These are phyloP conservation scores for Cyclanthera cordifolia DNA, from an alignment of 306 rosid species.

Conservation along the genomic window DNA sequence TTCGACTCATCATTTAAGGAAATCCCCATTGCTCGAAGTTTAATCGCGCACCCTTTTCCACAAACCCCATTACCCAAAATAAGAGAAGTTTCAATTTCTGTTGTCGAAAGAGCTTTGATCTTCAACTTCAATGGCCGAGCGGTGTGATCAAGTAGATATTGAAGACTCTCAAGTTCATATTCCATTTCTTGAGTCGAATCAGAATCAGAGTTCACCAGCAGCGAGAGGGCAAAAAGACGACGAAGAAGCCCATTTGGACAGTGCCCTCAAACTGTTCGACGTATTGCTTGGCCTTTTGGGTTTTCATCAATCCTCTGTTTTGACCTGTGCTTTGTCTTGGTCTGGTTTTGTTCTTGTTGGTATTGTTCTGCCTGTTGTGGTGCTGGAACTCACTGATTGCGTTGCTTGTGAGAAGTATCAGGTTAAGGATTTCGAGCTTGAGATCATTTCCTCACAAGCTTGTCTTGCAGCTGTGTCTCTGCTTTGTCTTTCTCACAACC, in stretches of 20 bases:
- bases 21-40: background rate
- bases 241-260: constrained; percentile 10
- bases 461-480: constrained; percentile 35
- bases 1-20: background rate
- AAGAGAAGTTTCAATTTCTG: background rate
- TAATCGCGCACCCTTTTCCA: background rate
- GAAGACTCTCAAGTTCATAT: constrained; percentile 1
- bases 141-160: background rate
- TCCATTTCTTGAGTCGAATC: constrained; percentile 9
- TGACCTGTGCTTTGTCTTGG: constrained; percentile 24
- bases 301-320: constrained; percentile 11
- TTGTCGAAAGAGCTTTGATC: background rate
- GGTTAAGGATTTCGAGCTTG: constrained; percentile 33
- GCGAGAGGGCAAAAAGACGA: background rate
- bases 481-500: constrained; percentile 30
- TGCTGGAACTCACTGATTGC: constrained; percentile 12
- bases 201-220: background rate
- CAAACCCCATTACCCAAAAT: background rate
- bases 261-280: constrained; percentile 2
- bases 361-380: constrained; percentile 22
- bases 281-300: constrained; percentile 12
- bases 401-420: constrained; percentile 21
- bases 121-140: constrained; percentile 12
- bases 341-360: constrained; percentile 25
- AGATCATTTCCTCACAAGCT: constrained; percentile 24